Base-by-base conservation (phyloP, 164 flowering plant species). In the Kingdonia uniflora region DNA sequence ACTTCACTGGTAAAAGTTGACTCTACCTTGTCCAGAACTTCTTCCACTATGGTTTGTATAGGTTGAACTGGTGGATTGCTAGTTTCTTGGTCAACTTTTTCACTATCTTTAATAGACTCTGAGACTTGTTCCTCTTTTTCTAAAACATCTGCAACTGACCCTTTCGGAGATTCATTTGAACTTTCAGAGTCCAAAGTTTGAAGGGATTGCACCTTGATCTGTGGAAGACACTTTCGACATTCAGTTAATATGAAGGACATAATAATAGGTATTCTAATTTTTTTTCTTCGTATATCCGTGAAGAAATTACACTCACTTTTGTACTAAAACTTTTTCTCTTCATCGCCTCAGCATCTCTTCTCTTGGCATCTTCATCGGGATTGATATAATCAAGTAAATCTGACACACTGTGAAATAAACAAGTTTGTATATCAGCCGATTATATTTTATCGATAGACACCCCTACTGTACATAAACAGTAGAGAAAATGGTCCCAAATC, bases 351-450 rank as follows among this genome's bases (percentile, higher is more conserved):
- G 75, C 65, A 72, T 78, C 82, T 70, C 69, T 85, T 60, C 76
- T 82, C 66, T 76, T 80, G 54, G 65, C 60, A 68, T 80, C 83
- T 52, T 73, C 72, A 66, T 63, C 76, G 40, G 99, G 99, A 64
- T 80, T 81, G 38, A 92, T 92, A 70, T 85, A 92, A 68, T 92
- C 99, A 38, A 92, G 96, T 71, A 92, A 73, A 77, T 88, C 96
- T n/a, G 99, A 92, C 21, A 92, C 99, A 71, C 99, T 92, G 86
- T 51, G 65, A 70, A 61, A 25, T 51, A 62, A 55, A 57, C 65
- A 53, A 55, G 19, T 4, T 19, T 29, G 35, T 8, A 29, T 29
- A 29, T 29, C 35, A 29, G 35, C 35, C 35, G 4, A 29, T 8
- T 3, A 29, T 29, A 8, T 8, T 8, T 29, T 4, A 29, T 8